Base-by-base conservation (phyloP, 257 asterid species). In the Przewalskia tangutica region DNA sequence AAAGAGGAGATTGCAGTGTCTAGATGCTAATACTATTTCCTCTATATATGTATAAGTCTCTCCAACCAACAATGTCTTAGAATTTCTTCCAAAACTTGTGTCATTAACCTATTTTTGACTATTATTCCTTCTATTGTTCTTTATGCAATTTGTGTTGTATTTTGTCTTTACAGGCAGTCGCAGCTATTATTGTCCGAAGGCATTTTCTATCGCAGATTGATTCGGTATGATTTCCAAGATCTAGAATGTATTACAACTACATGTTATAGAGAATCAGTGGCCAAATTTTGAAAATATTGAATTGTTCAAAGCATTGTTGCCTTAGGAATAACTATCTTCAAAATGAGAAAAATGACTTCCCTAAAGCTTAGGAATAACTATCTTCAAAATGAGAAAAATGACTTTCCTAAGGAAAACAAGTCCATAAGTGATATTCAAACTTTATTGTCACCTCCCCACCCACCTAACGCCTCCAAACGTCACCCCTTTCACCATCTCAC, bases 141-240 rank as follows among this genome's bases (percentile, higher is more conserved):
- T 54, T 36, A 64, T 83, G 76, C 38, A 58, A 89, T 81, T 83
- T 82, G 81, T 81, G 56, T 77, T n/a, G 58, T 6, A 64, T 18
- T 67, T 83, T 59, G 12, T 65, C 40, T 38, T 86, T 58, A 79
- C 97, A 95, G 99, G 99, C 94, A 38, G 94, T 95, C 42, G 95
- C 99, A 58, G 93, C 90, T 85, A 90, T 93, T 82, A 81, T 93
- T 82, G 99, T 92, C 82, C 91, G 82, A 71, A 92, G 94, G 90
- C 97, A 95, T 85, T 95, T 95, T 86, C 84, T 89, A 83, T 91
- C 97, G 6, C 95, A 92, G 81, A 94, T 95, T 84, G 98, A 94
- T 86, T 88, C 95, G 87, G 99, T 95, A 95, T 55, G 90, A 60
- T 55, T 46, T 82, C 63, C 71, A 60, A 34, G 50, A 65, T 65